phyloP scores from a whole-genome alignment of 495 filamentous ascomycete species.

The Eremomyces bilateralis region DNA sequence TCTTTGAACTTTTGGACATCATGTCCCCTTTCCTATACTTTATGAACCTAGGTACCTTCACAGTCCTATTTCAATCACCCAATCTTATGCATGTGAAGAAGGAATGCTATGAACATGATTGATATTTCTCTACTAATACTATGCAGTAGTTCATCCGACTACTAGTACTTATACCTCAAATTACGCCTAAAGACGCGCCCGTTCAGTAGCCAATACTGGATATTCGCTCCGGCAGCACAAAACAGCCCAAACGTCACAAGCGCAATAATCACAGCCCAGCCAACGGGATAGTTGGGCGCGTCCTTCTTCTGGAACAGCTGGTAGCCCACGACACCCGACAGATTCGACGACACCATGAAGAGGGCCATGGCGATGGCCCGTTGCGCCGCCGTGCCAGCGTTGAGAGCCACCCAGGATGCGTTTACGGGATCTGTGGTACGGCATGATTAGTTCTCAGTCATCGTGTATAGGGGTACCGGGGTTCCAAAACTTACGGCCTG shows the following conservation, averaged over 20 bases:
- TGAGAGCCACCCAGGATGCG: conserved; percentile 21
- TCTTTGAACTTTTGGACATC: too few species aligned
- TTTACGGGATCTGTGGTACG: conserved; percentile 15
- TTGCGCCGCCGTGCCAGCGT: conserved; percentile 16
- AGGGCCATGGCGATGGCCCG: conserved; percentile 19
- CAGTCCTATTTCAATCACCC: too few species aligned
- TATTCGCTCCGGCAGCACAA: conserved; percentile 2
- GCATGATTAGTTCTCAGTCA: neutral
- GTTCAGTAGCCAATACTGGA: conserved; percentile 6
- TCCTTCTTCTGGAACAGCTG: conserved; percentile 10
- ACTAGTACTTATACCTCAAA: too few species aligned
- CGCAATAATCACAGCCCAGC: conserved; percentile 4
- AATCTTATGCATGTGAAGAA: too few species aligned
- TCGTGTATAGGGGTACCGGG: too few species aligned
- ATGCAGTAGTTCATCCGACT: too few species aligned
- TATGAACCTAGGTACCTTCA: too few species aligned
- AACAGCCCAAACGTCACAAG: conserved; percentile 1
- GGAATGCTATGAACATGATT: too few species aligned
- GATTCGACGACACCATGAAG: conserved; percentile 11
- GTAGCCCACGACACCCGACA: conserved; percentile 8
- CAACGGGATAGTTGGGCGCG: conserved; percentile 6
- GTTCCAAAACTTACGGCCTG: conserved; percentile 4
- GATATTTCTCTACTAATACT: too few species aligned
- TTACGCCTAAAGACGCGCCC: too few species aligned
- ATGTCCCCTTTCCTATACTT: too few species aligned